Percentiles rank a stretch among this genome's conserved stretches.
phyloP scores from a whole-genome alignment of 352 stramenopile genomes.

The Globisporangium acanthophoron region DNA sequence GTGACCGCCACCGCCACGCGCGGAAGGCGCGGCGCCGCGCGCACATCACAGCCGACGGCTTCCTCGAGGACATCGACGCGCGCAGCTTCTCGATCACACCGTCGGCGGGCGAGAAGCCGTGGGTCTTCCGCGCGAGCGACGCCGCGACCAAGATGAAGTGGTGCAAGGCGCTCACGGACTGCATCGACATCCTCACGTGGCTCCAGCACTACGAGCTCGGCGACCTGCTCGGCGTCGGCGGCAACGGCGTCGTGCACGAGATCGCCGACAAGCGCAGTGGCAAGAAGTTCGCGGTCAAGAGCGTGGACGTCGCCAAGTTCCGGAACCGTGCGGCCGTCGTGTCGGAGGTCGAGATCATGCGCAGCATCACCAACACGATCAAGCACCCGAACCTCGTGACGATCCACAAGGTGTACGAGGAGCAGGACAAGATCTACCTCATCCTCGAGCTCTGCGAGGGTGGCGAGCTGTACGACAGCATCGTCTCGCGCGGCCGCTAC shows the following conservation, averaged over 20 bases:
- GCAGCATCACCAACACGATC: constrained; percentile 79
- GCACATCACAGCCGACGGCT: constrained; percentile 52
- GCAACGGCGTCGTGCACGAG: constrained; percentile 66
- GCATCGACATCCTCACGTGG: constrained; percentile 74
- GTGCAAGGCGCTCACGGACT: constrained; percentile 62
- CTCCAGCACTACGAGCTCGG: constrained; percentile 67
- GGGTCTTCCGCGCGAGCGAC: constrained; percentile 52
- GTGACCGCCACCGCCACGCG: constrained; percentile 12
- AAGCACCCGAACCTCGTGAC: constrained; percentile 69
- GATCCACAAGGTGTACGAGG: constrained; percentile 82
- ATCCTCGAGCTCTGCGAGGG: constrained; percentile 69
- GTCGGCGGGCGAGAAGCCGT: constrained; percentile 44
- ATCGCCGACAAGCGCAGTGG: constrained; percentile 56
- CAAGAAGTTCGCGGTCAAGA: constrained; percentile 63
- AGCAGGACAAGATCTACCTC: constrained; percentile 77
- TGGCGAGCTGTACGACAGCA: constrained; percentile 71
- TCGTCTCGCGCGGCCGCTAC: constrained; percentile 62
- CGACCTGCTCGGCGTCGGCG: constrained; percentile 58
- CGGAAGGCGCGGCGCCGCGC: constrained; percentile 38
- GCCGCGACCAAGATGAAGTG: constrained; percentile 47
- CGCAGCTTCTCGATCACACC: constrained; percentile 51
- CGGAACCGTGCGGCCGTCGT: constrained; percentile 63
- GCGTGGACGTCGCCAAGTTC: constrained; percentile 74
- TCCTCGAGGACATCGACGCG: constrained; percentile 47
- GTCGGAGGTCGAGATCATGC: constrained; percentile 72